Evolutionary conservation across 495 filamentous ascomycete genomes (phyloP).

Genomic region (Trichocladium uniseriatum): DNA sequence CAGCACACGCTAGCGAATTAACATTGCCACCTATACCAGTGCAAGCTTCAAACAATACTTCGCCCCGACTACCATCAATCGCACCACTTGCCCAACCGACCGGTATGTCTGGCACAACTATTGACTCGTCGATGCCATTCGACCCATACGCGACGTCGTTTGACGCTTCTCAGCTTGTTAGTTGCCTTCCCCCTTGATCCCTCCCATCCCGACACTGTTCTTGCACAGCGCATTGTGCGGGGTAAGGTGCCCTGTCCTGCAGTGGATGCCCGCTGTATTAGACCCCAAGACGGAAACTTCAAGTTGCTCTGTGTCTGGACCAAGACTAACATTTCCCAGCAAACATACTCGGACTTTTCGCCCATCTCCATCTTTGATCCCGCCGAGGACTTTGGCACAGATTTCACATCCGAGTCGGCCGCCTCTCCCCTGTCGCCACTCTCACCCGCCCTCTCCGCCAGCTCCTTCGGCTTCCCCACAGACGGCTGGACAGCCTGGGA

Average conservation of each 20-base stretch:
- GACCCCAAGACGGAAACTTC: too few species aligned
- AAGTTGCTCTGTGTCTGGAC: not conserved
- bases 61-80: too few species aligned
- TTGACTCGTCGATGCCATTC: slow-evolving; percentile 16
- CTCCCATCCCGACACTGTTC: too few species aligned
- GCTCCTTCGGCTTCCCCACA: slow-evolving; percentile 17
- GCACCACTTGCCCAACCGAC: too few species aligned
- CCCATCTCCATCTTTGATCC: slow-evolving; percentile 17
- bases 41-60: too few species aligned
- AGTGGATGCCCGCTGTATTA: too few species aligned
- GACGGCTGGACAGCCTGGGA: slow-evolving; percentile 20
- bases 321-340: slow-evolving; percentile 11
- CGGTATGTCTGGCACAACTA: slow-evolving; percentile 10
- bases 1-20: too few species aligned
- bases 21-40: too few species aligned
- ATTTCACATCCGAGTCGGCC: slow-evolving; percentile 26
- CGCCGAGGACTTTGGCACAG: slow-evolving; percentile 20
- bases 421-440: slow-evolving; percentile 19
- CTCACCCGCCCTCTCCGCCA: slow-evolving; percentile 21
- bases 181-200: slow-evolving; percentile 9
- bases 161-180: slow-evolving; percentile 18
- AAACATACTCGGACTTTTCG: slow-evolving; percentile 19
- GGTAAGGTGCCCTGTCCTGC: not conserved
- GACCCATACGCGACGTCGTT: slow-evolving; percentile 19
- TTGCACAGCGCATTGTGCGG: not conserved